Base-by-base conservation (phyloP, 495 filamentous ascomycete genomes). In the Xylona heveae region DNA sequence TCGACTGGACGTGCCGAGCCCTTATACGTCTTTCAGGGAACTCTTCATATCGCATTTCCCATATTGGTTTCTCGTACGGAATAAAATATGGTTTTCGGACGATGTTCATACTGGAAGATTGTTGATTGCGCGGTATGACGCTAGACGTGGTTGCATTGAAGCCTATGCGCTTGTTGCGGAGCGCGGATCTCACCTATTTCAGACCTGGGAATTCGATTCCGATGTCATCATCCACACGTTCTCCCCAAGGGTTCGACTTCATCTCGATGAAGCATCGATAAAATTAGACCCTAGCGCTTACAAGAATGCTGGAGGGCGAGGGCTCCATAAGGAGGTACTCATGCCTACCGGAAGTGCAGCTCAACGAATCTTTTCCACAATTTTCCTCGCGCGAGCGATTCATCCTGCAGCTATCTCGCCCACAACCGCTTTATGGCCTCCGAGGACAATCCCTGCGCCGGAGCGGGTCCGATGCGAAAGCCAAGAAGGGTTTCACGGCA, bases 31-130 rank as follows among this genome's bases (percentile, higher is more conserved):
- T 10, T 84, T 67, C 46, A 66, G 61, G 34, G 61, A 67, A 17
- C 61, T 95, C 4, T 93, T 76, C 40, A 51, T 64, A 20, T 61
- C 72, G 18, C 74, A 84, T 45, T 61, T 84, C 34, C 73, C 76
- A 1, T 72, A 72, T 42, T 91, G 88, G 77, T 94, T 90, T 42
- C 60, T 95, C 1, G 58, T 77, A 0, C 63, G 62, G 35, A 53
- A 78, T 38, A 81, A 78, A 51, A 50, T 95, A 24, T 95, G 85
- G 85, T 82, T 90, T 42, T 64, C 68, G 20, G 82, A 93, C 50
- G 60, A 48, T 17, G 59, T 66, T n/a, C 53, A 69, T 18, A 61
- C 54, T 0, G 83, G 83, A 0, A 72, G 70, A 31, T 44, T 93
- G 21, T 59, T 90, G 14, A 46, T 91, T 13, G 58, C 66, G 18